These are phyloP conservation scores for Allium fistulosum DNA, from an alignment of 106 monocot species.

Conservation along the genomic window DNA sequence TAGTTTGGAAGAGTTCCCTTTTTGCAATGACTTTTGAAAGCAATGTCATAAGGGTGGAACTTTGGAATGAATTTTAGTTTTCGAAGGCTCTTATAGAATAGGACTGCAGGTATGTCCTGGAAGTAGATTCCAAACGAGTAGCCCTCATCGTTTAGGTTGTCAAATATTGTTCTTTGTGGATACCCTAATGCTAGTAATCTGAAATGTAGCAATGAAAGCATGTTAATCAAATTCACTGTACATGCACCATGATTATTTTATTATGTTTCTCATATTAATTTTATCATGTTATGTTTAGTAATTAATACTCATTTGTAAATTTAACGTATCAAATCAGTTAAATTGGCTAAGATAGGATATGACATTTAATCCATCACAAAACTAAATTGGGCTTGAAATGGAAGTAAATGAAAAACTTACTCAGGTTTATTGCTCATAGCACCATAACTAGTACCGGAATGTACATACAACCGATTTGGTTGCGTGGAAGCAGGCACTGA, in stretches of 20 bases:
- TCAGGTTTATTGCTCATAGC: constrained; percentile 54
- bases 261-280: too few species aligned
- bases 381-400: too few species aligned
- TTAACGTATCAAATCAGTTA: too few species aligned
- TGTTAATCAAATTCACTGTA: too few species aligned
- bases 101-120: constrained; percentile 49
- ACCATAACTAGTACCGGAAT: constrained; percentile 74
- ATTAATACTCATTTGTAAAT: too few species aligned
- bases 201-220: background rate
- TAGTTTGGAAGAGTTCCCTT: constrained; percentile 65
- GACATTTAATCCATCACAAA: too few species aligned
- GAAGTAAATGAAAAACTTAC: constrained; percentile 9
- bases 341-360: too few species aligned
- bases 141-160: constrained; percentile 45
- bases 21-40: constrained; percentile 41
- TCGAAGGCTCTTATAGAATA: constrained; percentile 47
- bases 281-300: too few species aligned
- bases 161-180: constrained; percentile 50
- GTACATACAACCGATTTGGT: constrained; percentile 76
- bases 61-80: constrained; percentile 38
- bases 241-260: too few species aligned
- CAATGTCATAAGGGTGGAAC: constrained; percentile 29
- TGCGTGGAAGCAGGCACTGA: constrained; percentile 73
- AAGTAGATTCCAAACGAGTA: constrained; percentile 60
- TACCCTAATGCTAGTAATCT: constrained; percentile 36